Conservation (phyloP, 2,329 filamentous ascomycete genomes). For the Apiospora phragmitis region DNA sequence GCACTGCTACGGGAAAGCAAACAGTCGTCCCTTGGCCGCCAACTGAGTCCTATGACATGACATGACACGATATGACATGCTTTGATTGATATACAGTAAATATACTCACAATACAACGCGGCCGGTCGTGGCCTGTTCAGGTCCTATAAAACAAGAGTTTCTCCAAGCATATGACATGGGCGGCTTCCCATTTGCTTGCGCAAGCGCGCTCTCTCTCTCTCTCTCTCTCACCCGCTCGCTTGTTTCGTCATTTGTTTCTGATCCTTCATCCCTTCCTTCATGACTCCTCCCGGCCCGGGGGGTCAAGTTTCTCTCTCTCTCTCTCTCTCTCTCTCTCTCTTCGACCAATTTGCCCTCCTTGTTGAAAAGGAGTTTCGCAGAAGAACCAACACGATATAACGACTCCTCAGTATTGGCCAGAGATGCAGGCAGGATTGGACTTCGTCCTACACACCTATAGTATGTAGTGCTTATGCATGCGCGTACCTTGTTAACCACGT, state of each 20-base stretch:
- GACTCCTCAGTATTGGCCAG: not conserved
- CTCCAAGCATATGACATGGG: not conserved
- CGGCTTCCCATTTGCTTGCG: not conserved
- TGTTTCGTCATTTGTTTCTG: not conserved
- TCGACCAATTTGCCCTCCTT: not conserved
- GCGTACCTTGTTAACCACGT: not conserved
- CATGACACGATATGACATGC: not conserved
- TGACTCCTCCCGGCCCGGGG: not conserved
- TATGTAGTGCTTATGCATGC: not conserved
- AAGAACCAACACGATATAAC: not conserved
- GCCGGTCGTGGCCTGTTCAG: not conserved
- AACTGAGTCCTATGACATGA: not conserved
- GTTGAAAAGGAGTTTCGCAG: not conserved
- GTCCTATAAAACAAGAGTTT: not conserved
- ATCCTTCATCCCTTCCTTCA: not conserved
- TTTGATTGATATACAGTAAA: not conserved
- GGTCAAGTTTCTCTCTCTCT: not conserved
- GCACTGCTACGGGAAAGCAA: not conserved
- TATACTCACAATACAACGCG: not conserved
- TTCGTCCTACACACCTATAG: not conserved
- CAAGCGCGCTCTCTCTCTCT: not conserved
- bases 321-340: too few species aligned
- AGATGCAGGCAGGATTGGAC: not conserved
- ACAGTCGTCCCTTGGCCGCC: not conserved
- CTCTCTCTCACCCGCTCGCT: not conserved